These are phyloP conservation scores for Fusarium aywerte DNA, from an alignment of 2,329 filamentous ascomycete species.

Conservation along the genomic window DNA sequence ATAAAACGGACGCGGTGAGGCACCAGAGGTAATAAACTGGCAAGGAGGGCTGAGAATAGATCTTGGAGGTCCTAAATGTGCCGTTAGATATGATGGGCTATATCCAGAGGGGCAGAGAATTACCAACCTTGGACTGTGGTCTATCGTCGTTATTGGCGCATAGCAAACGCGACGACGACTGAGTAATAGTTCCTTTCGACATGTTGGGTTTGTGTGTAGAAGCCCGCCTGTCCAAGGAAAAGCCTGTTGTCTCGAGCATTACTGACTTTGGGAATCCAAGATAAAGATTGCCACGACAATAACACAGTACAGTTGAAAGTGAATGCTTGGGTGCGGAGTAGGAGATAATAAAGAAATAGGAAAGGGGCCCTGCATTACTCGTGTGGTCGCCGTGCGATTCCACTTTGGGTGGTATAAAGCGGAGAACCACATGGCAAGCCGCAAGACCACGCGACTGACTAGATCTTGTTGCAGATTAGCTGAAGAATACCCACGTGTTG, in stretches of 20 bases:
- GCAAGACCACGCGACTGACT: slow-evolving; percentile 24
- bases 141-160: slow-evolving; percentile 98
- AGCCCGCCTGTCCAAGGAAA: slow-evolving; percentile 18
- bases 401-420: slow-evolving; percentile 19
- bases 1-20: slow-evolving; percentile 90
- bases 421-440: slow-evolving; percentile 35
- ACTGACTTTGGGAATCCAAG: slow-evolving; percentile 7
- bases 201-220: slow-evolving; percentile 18
- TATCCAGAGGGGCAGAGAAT: background rate
- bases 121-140: slow-evolving; percentile 87
- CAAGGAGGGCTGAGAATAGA: slow-evolving; percentile 92
- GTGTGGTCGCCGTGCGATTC: slow-evolving; percentile 15
- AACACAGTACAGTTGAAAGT: background rate
- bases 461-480: slow-evolving; percentile 30
- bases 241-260: slow-evolving; percentile 16
- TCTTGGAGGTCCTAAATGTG: slow-evolving; percentile 89
- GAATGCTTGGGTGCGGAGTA: background rate
- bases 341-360: slow-evolving; percentile 28
- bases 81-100: slow-evolving; percentile 23
- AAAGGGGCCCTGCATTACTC: slow-evolving; percentile 37
- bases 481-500: slow-evolving; percentile 18
- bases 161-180: slow-evolving; percentile 92
- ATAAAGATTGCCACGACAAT: background rate
- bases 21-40: slow-evolving; percentile 84
- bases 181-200: slow-evolving; percentile 51